Evolutionary conservation across 2,329 filamentous ascomycete species (phyloP), one percentile per base, ranked within the genome.

Genomic region (Immersiporthe knoxdaviesiana): DNA sequence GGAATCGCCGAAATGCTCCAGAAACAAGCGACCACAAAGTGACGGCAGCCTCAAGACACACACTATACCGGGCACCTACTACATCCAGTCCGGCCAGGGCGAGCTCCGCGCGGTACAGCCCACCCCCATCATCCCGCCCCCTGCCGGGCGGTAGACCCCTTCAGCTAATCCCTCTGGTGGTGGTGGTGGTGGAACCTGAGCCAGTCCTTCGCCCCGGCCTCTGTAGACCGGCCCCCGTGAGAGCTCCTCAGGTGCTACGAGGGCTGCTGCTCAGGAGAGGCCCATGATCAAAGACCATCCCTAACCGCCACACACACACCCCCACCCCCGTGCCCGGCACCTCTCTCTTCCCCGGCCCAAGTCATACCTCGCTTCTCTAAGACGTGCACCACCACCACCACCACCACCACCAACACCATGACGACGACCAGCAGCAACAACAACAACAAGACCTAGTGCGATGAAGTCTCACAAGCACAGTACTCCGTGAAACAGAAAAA

Each of bases 401-500:
- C n/a, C n/a, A n/a, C n/a, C n/a, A n/a, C n/a, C n/a, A n/a, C n/a
- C n/a, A n/a, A n/a, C n/a, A n/a, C n/a, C n/a, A n/a, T n/a, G n/a
- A n/a, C n/a, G n/a, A n/a, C n/a, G n/a, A n/a, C n/a, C n/a, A n/a
- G n/a, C n/a, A 21, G 5, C 41, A 44, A 5, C 41, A 44, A 18
- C 41, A 44, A 7, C 16, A 47, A 47, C 39, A 27, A 44, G 39
- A 63, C 37, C 21, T 21, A 32, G 41, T 11, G 39, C 24, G 39
- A 63, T 63, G 60, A 47, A 44, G 39, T 44, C 24, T 30, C 60
- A 32, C 44, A 16, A n/a, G 30, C 37, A 30, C 60, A 63, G 30
- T 63, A 70, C 68, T 70, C 66, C 68, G 50, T 60, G 24, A 35
- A 71, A 69, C 63, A 66, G 35, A 63, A 69, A 32, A 63, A 69